Conservation (phyloP, 495 filamentous ascomycete species). For the Trichodelitschia bisporula region DNA sequence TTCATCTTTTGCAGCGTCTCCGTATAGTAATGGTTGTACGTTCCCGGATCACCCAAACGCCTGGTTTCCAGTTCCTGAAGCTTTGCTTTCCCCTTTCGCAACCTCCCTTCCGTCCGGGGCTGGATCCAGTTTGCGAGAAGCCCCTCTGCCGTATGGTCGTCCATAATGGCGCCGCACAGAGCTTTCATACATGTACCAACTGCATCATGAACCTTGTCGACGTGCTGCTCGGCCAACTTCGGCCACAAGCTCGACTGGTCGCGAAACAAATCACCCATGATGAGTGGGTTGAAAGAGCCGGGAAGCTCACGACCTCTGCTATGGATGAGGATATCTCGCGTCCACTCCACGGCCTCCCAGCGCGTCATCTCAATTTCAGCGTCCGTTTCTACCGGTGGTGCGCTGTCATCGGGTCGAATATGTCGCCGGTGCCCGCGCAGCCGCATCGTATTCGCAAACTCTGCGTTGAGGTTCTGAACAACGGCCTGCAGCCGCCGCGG, state of each 20-base stretch:
- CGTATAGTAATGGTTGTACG: constrained; percentile 4
- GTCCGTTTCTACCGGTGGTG: background rate
- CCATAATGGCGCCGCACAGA: background rate
- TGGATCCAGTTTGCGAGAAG: background rate
- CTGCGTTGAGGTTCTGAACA: constrained; percentile 29
- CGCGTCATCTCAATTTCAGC: constrained; percentile 1
- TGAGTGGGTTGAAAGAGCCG: constrained; percentile 2
- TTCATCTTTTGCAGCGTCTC: constrained; percentile 3
- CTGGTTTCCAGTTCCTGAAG: background rate
- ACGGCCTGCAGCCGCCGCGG: constrained; percentile 32
- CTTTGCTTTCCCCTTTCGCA: background rate
- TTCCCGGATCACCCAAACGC: constrained; percentile 1
- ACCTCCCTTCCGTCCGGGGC: background rate
- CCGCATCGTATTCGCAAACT: constrained; percentile 27
- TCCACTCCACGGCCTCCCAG: background rate
- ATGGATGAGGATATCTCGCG: background rate
- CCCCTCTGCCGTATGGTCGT: background rate
- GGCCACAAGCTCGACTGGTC: background rate
- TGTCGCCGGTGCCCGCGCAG: constrained; percentile 20
- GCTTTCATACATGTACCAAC: background rate
- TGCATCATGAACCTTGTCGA: background rate
- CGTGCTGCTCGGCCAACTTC: background rate
- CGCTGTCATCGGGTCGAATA: constrained; percentile 9
- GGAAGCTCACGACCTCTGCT: constrained; percentile 3
- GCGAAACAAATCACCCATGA: constrained; percentile 1